Conservation (phyloP, 805 yeast species). For the Candida taoyuanica region DNA sequence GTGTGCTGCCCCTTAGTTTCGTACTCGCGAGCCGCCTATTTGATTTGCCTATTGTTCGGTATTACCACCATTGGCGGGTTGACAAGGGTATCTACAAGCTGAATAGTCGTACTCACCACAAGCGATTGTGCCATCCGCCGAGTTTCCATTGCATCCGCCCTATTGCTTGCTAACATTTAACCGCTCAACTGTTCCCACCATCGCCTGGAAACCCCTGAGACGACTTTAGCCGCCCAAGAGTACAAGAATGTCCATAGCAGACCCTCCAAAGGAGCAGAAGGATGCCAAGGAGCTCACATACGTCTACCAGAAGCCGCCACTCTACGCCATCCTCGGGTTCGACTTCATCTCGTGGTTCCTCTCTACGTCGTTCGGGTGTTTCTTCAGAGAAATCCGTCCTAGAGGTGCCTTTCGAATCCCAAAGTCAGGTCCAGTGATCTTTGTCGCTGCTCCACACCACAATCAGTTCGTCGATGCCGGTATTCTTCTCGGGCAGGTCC, state of each 20-base stretch:
- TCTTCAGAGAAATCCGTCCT: constrained; percentile 84
- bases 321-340: constrained; percentile 36
- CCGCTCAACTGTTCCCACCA: neutral
- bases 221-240: neutral
- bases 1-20: too few relatives aligned
- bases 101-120: neutral
- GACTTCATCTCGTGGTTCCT: constrained; percentile 51
- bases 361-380: constrained; percentile 49
- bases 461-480: constrained; percentile 82
- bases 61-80: too few relatives aligned
- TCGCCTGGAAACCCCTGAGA: neutral
- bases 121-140: neutral
- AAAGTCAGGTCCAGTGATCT: constrained; percentile 74
- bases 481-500: constrained; percentile 77
- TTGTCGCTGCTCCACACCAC: constrained; percentile 98
- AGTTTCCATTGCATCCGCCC: neutral
- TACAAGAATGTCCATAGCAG: neutral
- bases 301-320: constrained; percentile 7
- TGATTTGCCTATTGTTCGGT: too few relatives aligned
- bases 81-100: too few relatives aligned
- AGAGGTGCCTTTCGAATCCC: constrained; percentile 80
- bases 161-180: neutral
- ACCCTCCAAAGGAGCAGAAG: neutral
- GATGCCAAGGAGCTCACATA: constrained; percentile 1
- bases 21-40: neutral